These are phyloP conservation scores for Fagopyrum homotropicum DNA, from an alignment of 148 eudicot genomes.

Conservation along the genomic window DNA sequence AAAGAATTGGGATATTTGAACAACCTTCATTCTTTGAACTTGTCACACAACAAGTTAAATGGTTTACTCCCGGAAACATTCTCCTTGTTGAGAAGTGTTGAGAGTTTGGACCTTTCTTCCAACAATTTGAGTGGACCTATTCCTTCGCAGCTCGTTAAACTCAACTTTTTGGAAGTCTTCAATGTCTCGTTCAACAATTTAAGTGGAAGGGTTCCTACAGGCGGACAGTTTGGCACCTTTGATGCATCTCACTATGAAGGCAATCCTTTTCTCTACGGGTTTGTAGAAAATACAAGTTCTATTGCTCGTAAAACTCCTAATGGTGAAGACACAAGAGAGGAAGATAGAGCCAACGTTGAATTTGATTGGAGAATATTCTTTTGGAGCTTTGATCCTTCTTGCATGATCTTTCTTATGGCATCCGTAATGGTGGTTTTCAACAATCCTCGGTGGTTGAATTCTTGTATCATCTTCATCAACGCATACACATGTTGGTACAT, in stretches of 20 bases:
- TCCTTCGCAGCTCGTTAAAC: background rate
- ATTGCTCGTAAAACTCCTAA: background rate
- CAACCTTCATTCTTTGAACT: constrained; percentile 14
- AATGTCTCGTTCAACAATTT: constrained; percentile 16
- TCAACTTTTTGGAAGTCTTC: constrained; percentile 11
- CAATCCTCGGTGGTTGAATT: background rate
- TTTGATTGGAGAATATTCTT: background rate
- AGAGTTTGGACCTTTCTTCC: constrained; percentile 22
- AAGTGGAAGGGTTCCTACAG: background rate
- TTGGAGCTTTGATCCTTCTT: background rate
- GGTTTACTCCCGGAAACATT: constrained; percentile 16
- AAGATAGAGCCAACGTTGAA: background rate
- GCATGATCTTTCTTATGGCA: background rate
- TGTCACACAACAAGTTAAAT: constrained; percentile 17
- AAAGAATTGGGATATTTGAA: constrained; percentile 3
- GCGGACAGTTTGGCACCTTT: constrained; percentile 9
- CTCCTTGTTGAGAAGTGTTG: constrained; percentile 2
- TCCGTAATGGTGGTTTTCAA: background rate
- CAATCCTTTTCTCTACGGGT: constrained; percentile 12
- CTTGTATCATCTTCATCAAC: background rate
- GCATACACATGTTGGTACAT: background rate
- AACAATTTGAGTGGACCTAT: constrained; percentile 16
- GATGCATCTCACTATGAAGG: constrained; percentile 11
- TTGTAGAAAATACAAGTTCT: background rate
- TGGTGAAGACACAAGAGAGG: background rate